Evolutionary conservation across 208 protist genomes (phyloP), one percentile per base, ranked within the genome.

Genomic region (Trypanosoma platydactyli): DNA sequence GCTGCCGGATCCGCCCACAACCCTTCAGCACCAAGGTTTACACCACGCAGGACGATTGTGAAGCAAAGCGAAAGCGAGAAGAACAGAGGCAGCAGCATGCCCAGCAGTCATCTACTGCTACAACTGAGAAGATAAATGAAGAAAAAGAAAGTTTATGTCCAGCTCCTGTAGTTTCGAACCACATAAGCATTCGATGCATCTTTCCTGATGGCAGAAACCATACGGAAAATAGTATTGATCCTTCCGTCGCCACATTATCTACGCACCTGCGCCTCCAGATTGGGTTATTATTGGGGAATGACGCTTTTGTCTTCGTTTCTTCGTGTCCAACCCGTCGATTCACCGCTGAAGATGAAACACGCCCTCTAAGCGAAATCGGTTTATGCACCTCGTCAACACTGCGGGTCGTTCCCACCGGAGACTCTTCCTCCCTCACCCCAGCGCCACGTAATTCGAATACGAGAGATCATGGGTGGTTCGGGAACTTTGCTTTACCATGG

Each of bases 101-200:
- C 44, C 9, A n/a, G 4, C 6, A 42, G 1, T 15, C 70, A 1
- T 27, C 60, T 16, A 11, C 66, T 12, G 7, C 48, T 38, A n/a
- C 68, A 25, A 22, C 48, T 33, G 50, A 61, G 22, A 57, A 41
- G 11, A 24, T 44, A 24, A 30, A 44, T 16, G 11, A 20, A 20
- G 44, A 5, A 12, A 59, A 5, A 16, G 16, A 18, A 35, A 24
- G 3, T 5, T 44, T 29, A 40, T 18, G 55, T 41, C 3, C 38
- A 1, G 13, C 30, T 33, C 24, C 30, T 24, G 35, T 5, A 51
- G 50, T 15, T 20, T 13, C 25, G 22, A 15, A 22, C 29, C 16
- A 55, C 30, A 86, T 94, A 56, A 81, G 55, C 29, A 29, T 94
- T 1, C 84, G 81, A 66, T 92, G 80, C 56, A 61, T 71, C 5